phyloP scores from a whole-genome alignment of 2,329 filamentous ascomycete species.

The Chalaropsis thielavioides region DNA sequence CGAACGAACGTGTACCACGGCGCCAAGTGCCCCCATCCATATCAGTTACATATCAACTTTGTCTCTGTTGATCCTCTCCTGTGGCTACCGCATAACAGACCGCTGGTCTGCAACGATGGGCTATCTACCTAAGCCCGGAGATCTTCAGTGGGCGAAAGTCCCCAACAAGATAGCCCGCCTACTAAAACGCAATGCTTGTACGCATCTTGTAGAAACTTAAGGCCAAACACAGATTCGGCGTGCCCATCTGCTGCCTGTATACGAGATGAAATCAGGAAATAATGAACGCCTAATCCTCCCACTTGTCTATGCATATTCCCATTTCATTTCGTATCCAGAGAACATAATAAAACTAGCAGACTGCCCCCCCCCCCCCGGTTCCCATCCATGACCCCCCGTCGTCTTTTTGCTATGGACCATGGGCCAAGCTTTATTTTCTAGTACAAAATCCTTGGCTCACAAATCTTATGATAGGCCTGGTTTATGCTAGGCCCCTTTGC shows the following conservation, averaged over 20 bases:
- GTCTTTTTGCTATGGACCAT: not conserved
- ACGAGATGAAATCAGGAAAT: not conserved
- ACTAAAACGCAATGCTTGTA: not conserved
- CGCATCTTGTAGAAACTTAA: not conserved
- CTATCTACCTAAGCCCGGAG: not conserved
- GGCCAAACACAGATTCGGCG: not conserved
- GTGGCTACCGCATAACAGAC: not conserved
- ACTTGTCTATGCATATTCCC: slow-evolving; percentile 1
- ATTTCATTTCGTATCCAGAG: slow-evolving; percentile 3
- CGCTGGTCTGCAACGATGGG: not conserved
- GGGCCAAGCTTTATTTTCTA: not conserved
- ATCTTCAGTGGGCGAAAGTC: not conserved
- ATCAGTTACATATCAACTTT: not conserved
- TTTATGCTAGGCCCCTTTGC: slow-evolving; percentile 1
- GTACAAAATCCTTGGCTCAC: not conserved
- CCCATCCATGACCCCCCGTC: not conserved
- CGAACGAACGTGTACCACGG: not conserved
- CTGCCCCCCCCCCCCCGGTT: not conserved
- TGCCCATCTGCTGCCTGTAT: not conserved
- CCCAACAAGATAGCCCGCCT: not conserved
- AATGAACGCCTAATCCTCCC: not conserved
- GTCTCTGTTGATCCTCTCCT: not conserved
- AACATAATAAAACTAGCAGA: slow-evolving; percentile 1
- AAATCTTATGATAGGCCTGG: not conserved
- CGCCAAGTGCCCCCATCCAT: not conserved